Conservation (phyloP, 495 filamentous ascomycete genomes). For the Chaetomidium leptoderma region DNA sequence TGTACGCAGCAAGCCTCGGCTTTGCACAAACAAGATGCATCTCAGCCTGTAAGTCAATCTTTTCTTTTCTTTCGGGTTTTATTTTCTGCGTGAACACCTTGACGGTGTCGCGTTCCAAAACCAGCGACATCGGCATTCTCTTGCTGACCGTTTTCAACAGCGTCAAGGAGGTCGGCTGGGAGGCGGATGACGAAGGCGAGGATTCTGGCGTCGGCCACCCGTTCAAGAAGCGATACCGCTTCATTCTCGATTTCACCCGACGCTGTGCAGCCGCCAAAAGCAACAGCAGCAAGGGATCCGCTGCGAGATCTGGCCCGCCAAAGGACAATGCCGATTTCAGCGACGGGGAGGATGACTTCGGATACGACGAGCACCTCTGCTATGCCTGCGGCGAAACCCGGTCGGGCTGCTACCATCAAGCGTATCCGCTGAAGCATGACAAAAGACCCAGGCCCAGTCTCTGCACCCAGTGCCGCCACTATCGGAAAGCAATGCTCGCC, state of each 20-base stretch:
- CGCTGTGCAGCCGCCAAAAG: not conserved
- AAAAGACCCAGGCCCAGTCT: conserved; percentile 20
- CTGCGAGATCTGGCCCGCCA: not conserved
- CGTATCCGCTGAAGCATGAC: conserved; percentile 15
- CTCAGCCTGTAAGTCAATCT: conserved; percentile 12
- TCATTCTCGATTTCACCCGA: conserved; percentile 9
- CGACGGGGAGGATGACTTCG: not conserved
- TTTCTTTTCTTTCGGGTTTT: not conserved
- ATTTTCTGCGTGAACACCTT: too few species aligned
- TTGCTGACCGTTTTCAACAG: not conserved
- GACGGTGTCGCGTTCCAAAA: too few species aligned
- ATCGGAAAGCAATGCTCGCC: not conserved
- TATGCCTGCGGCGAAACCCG: conserved; percentile 31
- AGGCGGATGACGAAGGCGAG: not conserved
- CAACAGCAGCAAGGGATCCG: not conserved
- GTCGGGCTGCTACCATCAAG: conserved; percentile 21
- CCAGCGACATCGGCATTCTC: too few species aligned
- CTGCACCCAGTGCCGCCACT: conserved; percentile 26
- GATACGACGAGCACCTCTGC: conserved; percentile 16
- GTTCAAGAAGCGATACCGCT: conserved; percentile 6
- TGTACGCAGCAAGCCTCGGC: not conserved
- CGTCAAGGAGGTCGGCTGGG: conserved; percentile 12
- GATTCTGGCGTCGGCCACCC: not conserved
- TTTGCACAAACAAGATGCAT: not conserved
- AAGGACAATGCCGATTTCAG: not conserved